phyloP scores from a whole-genome alignment of 305 asterid genomes.

The Fraxinus albicans region DNA sequence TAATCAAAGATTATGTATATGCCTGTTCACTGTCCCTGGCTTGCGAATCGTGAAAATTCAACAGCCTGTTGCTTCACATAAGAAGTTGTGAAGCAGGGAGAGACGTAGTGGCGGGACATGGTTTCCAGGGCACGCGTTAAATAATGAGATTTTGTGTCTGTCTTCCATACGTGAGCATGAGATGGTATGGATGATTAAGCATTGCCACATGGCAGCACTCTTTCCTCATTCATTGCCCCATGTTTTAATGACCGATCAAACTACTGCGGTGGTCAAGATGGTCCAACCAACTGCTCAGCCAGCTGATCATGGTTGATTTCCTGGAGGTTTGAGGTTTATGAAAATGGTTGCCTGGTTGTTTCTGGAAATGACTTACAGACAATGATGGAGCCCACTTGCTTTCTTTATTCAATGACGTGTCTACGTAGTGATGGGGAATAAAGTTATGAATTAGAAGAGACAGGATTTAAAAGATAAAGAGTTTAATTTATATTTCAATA shows the following conservation, averaged over 20 bases:
- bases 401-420: neutral
- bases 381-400: neutral
- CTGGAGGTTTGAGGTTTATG: neutral
- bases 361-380: neutral
- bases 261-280: neutral
- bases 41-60: neutral
- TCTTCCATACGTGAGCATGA: neutral
- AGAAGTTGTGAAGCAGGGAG: neutral
- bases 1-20: neutral
- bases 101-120: neutral
- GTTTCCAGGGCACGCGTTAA: neutral
- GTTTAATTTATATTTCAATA: neutral
- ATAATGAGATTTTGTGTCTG: neutral
- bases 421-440: neutral
- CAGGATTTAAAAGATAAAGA: neutral
- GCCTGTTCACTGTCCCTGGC: neutral
- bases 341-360: neutral
- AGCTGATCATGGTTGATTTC: neutral
- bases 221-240: neutral
- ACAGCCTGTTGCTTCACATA: neutral
- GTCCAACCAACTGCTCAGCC: neutral
- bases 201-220: neutral
- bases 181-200: neutral
- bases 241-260: neutral
- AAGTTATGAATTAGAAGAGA: neutral